Base-by-base conservation (phyloP, 1,139 yeast genomes). In the Debaryomyces sp. region DNA sequence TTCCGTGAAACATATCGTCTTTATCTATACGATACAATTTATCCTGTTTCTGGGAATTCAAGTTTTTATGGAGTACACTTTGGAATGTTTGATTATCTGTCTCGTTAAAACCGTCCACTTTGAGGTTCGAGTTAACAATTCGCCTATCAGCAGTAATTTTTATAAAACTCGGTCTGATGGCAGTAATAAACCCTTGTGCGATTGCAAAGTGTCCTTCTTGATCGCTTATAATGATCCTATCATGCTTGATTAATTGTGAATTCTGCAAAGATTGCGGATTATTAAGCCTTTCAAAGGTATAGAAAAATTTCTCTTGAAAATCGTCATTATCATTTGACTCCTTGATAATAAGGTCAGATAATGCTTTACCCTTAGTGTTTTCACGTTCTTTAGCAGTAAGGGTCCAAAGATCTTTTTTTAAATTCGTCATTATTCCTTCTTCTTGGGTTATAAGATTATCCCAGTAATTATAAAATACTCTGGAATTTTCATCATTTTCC, bases 121-220 rank as follows among this genome's bases (percentile, higher is more conserved):
- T 74, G 42, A 75, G 64, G 24, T 69, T 68, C 0, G 82, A 70
- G 39, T 73, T 71, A n/a, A 77, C 67, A 41, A 87, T 75, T 54
- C 81, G 74, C 52, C 86, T 73, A 44, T 75, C 74, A 1, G 87
- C 78, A 1, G 78, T 61, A 1, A 87, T 68, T 1, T 65, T 62
- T 8, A 81, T 60, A 7, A 57, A 53, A 18, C 66, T 66, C 0
- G 73, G 64, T 24, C 74, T 64, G 0, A 89, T 68, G 2, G 66
- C 59, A 9, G 72, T 65, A 4, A 91, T 73, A 43, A 65, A 67
- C 0, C 96, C 97, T 49, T 75, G 75, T 1, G 91, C 82, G 26
- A 91, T 61, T 0, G 90, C 88, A 64, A 85, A 85, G 63, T 87
- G 91, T 1, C 96, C 96, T 0, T 66, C 56, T 58, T 89, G 96